These are phyloP conservation scores for Nakazawaea anatomiae DNA, from an alignment of 805 yeast species.

Conservation along the genomic window DNA sequence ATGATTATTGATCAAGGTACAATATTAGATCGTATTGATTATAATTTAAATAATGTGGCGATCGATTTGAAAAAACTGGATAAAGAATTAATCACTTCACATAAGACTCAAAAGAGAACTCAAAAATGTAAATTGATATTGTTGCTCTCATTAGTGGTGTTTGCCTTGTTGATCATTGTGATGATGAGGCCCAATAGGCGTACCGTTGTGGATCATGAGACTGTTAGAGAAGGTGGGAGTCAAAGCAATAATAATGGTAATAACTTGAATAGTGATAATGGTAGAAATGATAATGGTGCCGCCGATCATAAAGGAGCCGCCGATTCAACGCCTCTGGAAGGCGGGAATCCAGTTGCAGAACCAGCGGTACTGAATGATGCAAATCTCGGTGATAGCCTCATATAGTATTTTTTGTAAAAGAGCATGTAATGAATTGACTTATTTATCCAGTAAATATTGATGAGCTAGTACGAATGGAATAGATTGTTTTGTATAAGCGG, in stretches of 20 bases:
- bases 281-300: not conserved
- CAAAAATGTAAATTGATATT: slow-evolving; percentile 87
- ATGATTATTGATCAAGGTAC: slow-evolving; percentile 96
- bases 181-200: slow-evolving; percentile 52
- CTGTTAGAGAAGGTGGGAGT: slow-evolving; percentile 18
- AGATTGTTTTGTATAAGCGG: too few relatives aligned
- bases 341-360: not conserved
- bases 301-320: not conserved
- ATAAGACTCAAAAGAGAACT: slow-evolving; percentile 77
- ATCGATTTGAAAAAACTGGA: slow-evolving; percentile 73
- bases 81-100: slow-evolving; percentile 70
- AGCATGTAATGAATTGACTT: too few relatives aligned
- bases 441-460: too few relatives aligned
- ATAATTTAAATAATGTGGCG: slow-evolving; percentile 78
- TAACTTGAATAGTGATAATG: not conserved
- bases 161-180: slow-evolving; percentile 64
- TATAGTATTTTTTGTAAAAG: not conserved
- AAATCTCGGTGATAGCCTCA: not conserved
- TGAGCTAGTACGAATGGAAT: too few relatives aligned
- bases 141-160: slow-evolving; percentile 61
- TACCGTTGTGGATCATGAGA: slow-evolving; percentile 3
- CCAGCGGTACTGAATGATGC: not conserved
- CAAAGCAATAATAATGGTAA: slow-evolving; percentile 17
- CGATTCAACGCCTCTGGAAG: not conserved
- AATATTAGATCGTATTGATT: slow-evolving; percentile 87